Evolutionary conservation across 805 yeast species (phyloP).

Genomic region (Peterozyma xylosa): DNA sequence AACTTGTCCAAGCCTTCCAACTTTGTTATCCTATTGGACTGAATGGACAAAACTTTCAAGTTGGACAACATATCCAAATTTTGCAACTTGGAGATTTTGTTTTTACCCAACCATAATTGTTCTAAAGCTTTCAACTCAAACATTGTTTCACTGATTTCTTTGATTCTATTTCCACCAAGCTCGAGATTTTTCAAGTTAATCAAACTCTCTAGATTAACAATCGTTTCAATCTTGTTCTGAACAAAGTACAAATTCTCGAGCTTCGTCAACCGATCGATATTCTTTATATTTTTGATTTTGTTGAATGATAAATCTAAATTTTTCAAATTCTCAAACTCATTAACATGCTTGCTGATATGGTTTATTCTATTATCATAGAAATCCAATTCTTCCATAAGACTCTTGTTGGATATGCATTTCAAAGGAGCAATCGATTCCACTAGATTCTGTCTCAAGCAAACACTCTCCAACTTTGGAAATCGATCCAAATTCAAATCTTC

Average conservation of each 20-base stretch:
- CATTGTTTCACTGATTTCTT: constrained; percentile 48
- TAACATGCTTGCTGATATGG: constrained; percentile 70
- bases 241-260: constrained; percentile 75
- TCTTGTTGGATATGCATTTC: constrained; percentile 44
- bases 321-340: constrained; percentile 47
- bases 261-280: constrained; percentile 53
- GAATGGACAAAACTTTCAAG: constrained; percentile 76
- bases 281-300: constrained; percentile 78
- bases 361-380: constrained; percentile 86
- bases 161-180: constrained; percentile 81
- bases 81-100: constrained; percentile 58
- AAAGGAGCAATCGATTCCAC: constrained; percentile 67
- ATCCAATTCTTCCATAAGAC: constrained; percentile 68
- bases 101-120: constrained; percentile 91
- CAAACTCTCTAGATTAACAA: constrained; percentile 57
- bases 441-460: constrained; percentile 80
- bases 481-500: constrained; percentile 52
- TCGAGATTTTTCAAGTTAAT: constrained; percentile 62
- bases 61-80: constrained; percentile 53
- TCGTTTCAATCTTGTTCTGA: constrained; percentile 74
- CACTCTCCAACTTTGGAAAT: constrained; percentile 46
- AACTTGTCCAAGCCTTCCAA: constrained; percentile 77
- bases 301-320: constrained; percentile 83
- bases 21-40: constrained; percentile 71
- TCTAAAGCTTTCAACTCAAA: constrained; percentile 46